Percentiles rank a stretch among this genome's conserved stretches.
Conservation (phyloP, 805 yeast species). For the Scheffersomyces coipomensis region DNA sequence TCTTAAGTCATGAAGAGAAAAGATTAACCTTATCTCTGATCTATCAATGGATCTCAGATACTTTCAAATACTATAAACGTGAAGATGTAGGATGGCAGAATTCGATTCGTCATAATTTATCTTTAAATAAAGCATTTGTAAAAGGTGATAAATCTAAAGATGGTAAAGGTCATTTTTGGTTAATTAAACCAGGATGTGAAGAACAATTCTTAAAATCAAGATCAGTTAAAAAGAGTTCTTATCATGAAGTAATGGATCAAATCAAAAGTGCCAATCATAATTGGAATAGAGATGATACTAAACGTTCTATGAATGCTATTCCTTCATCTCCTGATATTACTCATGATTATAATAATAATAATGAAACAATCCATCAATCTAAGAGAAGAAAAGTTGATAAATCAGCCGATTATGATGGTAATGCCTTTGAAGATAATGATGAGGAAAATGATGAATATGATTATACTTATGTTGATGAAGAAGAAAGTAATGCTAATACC, state of each 20-base stretch:
- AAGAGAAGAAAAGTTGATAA: background rate
- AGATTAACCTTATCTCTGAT: constrained; percentile 58
- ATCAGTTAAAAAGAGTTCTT: constrained; percentile 43
- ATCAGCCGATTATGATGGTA: background rate
- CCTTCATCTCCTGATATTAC: constrained; percentile 28
- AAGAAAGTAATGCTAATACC: constrained; percentile 4
- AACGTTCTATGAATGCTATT: constrained; percentile 19
- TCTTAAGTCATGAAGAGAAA: constrained; percentile 67
- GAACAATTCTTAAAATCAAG: constrained; percentile 71
- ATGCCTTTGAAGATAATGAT: constrained; percentile 9
- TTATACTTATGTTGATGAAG: constrained; percentile 3
- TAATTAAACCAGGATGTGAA: constrained; percentile 80
- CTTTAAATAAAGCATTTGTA: constrained; percentile 88
- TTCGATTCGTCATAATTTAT: constrained; percentile 90
- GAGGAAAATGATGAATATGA: constrained; percentile 7
- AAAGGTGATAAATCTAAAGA: constrained; percentile 90
- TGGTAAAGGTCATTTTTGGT: constrained; percentile 93
- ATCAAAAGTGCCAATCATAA: constrained; percentile 15
- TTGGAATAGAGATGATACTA: constrained; percentile 1
- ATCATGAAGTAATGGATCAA: constrained; percentile 45
- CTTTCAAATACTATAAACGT: constrained; percentile 77
- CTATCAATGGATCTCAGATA: constrained; percentile 86
- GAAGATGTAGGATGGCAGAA: constrained; percentile 97
- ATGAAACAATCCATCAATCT: background rate
- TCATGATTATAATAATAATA: constrained; percentile 8